Evolutionary conservation across 2,329 filamentous ascomycete species (phyloP).

Genomic region (Penicillium glabrum): DNA sequence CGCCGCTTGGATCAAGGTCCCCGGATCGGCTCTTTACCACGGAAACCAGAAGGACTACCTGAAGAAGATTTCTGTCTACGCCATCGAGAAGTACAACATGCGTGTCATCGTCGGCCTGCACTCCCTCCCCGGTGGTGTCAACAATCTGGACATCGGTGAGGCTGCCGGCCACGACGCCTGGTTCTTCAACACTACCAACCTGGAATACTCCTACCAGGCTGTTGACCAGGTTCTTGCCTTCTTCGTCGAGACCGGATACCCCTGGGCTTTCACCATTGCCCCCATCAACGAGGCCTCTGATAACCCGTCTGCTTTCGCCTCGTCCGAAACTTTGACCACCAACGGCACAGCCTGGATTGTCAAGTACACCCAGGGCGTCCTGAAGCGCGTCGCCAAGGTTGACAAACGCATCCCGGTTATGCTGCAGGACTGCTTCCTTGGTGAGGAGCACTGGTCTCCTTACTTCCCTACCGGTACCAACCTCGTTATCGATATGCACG

Average conservation of each 20-base stretch:
- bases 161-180: slow-evolving; percentile 17
- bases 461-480: slow-evolving; percentile 14
- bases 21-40: slow-evolving; percentile 21
- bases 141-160: slow-evolving; percentile 21
- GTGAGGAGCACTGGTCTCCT: slow-evolving; percentile 17
- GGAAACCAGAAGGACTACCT: slow-evolving; percentile 19
- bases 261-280: slow-evolving; percentile 17
- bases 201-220: slow-evolving; percentile 16
- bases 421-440: slow-evolving; percentile 23
- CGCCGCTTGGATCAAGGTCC: slow-evolving; percentile 16
- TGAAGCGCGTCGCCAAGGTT: slow-evolving; percentile 10
- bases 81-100: slow-evolving; percentile 22
- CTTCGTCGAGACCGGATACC: slow-evolving; percentile 12
- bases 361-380: slow-evolving; percentile 17
- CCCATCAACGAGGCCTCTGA: slow-evolving; percentile 23
- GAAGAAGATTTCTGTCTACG: slow-evolving; percentile 11
- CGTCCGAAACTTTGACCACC: slow-evolving; percentile 11
- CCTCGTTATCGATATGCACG: slow-evolving; percentile 21
- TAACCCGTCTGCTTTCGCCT: slow-evolving; percentile 13
- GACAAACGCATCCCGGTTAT: slow-evolving; percentile 18
- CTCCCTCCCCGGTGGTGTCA: slow-evolving; percentile 24
- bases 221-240: slow-evolving; percentile 16
- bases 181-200: slow-evolving; percentile 23
- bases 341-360: slow-evolving; percentile 18
- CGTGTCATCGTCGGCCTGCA: slow-evolving; percentile 24